These are phyloP conservation scores for Astrocystis sublimbata DNA, from an alignment of 495 filamentous ascomycete genomes.

Conservation along the genomic window DNA sequence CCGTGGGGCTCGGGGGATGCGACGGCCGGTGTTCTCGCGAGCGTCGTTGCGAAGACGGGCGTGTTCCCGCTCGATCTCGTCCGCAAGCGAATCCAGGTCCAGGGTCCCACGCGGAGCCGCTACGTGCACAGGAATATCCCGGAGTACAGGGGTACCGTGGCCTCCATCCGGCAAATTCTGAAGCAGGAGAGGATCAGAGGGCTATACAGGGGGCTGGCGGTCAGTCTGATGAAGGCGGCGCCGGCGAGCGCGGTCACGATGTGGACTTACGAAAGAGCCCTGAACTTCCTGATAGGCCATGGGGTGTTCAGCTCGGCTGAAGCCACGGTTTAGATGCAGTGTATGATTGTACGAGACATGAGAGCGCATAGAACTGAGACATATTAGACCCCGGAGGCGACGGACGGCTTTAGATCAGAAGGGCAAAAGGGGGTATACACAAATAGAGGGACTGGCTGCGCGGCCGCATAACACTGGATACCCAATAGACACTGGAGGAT, in stretches of 20 bases:
- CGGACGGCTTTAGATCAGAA: background rate
- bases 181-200: conserved; percentile 73
- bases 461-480: conserved; percentile 11
- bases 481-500: conserved; percentile 15
- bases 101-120: conserved; percentile 75
- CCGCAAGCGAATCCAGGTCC: conserved; percentile 89
- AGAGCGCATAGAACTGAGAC: background rate
- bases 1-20: conserved; percentile 80
- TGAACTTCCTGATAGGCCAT: conserved; percentile 58
- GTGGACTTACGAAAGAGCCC: conserved; percentile 90
- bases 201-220: conserved; percentile 82
- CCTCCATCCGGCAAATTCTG: conserved; percentile 67
- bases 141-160: conserved; percentile 67
- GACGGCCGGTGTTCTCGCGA: conserved; percentile 74
- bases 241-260: conserved; percentile 94
- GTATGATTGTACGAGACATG: conserved; percentile 1
- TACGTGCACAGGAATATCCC: conserved; percentile 92
- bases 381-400: background rate
- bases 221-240: conserved; percentile 90
- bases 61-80: conserved; percentile 95
- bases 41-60: conserved; percentile 78
- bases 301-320: conserved; percentile 29
- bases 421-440: background rate
- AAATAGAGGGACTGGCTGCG: conserved; percentile 5
- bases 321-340: conserved; percentile 11